phyloP scores from a whole-genome alignment of 78 protist genomes.

The Blattamonas nauphoetae region DNA sequence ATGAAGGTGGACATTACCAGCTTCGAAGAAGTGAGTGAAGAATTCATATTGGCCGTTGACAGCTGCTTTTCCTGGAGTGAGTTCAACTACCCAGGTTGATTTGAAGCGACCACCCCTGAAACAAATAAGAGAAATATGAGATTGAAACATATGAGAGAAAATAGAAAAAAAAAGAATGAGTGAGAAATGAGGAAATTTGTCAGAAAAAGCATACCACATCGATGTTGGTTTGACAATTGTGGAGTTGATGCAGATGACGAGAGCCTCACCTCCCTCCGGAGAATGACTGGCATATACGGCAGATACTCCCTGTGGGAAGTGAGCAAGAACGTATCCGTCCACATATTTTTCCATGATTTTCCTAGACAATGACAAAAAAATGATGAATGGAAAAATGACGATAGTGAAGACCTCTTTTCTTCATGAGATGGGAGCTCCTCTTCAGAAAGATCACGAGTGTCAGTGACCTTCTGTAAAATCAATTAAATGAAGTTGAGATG shows the following conservation, averaged over 20 bases:
- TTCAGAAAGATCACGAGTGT: too few species aligned
- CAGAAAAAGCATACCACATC: neutral
- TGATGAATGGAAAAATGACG: too few species aligned
- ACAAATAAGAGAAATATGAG: too few species aligned
- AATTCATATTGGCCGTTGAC: neutral
- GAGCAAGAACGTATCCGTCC: neutral
- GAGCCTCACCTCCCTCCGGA: neutral
- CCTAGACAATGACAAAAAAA: neutral
- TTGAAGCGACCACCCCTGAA: neutral
- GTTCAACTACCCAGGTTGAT: neutral
- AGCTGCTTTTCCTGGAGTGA: neutral
- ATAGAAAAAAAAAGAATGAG: too few species aligned
- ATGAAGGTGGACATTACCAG: neutral
- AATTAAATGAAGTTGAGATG: too few species aligned
- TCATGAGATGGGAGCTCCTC: too few species aligned
- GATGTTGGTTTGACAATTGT: neutral
- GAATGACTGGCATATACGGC: neutral
- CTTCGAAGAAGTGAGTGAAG: neutral
- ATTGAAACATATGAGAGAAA: too few species aligned
- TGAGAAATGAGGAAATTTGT: too few species aligned
- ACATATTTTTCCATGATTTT: neutral
- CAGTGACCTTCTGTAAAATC: too few species aligned
- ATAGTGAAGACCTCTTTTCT: too few species aligned
- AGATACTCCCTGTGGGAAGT: neutral
- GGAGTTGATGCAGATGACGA: neutral